phyloP scores from a whole-genome alignment of 1,284 basidiomycete genomes.

The Fomes fomentarius region DNA sequence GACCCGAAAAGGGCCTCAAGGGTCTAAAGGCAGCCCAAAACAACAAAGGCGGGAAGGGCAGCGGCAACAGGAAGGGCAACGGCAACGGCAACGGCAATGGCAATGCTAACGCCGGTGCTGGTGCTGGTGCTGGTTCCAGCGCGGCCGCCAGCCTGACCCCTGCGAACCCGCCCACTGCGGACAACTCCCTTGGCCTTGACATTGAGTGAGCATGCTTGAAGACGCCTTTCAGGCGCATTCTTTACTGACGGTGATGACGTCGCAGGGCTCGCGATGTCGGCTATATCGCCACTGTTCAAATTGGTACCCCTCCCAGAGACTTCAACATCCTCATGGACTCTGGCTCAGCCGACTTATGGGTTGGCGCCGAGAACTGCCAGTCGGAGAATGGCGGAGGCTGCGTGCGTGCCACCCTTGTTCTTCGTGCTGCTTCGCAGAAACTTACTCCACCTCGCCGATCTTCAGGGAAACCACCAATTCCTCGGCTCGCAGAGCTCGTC shows the following conservation, averaged over 20 bases:
- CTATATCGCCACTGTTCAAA: slow-evolving; percentile 74
- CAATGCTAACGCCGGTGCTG: slow-evolving; percentile 9
- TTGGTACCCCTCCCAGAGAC: slow-evolving; percentile 76
- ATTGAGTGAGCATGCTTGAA: slow-evolving; percentile 57
- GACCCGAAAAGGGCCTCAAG: no score
- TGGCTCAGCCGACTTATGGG: slow-evolving; percentile 87
- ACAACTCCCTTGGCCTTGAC: slow-evolving; percentile 70
- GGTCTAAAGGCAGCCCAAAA: slow-evolving; percentile 10
- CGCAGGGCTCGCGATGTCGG: slow-evolving; percentile 49
- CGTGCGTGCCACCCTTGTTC: slow-evolving; percentile 41
- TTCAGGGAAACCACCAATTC: slow-evolving; percentile 63
- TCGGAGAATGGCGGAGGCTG: slow-evolving; percentile 52
- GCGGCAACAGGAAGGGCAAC: slow-evolving; percentile 14
- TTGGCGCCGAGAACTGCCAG: slow-evolving; percentile 61
- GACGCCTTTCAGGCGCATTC: no score
- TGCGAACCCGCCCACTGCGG: slow-evolving; percentile 54
- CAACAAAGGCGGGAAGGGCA: no score
- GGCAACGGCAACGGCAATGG: slow-evolving; percentile 18
- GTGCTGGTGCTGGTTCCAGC: slow-evolving; percentile 23
- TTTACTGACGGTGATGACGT: not conserved
- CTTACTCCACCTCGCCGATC: slow-evolving; percentile 13
- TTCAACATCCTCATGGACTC: slow-evolving; percentile 86
- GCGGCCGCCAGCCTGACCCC: slow-evolving; percentile 48
- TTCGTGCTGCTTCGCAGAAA: not conserved
- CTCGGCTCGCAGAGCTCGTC: slow-evolving; percentile 70